These are phyloP conservation scores for Umbelopsis sp. DNA, from an alignment of 192 early-diverging fungal species.

Conservation along the genomic window DNA sequence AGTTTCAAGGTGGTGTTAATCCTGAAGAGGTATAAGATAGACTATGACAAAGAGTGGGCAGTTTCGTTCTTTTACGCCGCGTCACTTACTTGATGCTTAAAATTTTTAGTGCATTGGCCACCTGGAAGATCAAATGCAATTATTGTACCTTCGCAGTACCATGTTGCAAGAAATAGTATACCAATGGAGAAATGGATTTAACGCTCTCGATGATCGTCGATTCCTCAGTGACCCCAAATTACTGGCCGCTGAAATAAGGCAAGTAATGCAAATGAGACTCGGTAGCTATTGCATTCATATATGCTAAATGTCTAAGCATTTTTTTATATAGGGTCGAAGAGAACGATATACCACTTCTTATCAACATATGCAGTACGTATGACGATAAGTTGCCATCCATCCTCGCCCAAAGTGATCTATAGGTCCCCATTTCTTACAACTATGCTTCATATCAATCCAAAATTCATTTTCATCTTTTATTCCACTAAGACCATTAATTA, in stretches of 20 bases:
- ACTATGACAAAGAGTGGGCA: not conserved
- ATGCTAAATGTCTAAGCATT: not conserved
- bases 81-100: not conserved
- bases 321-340: slow-evolving; percentile 22
- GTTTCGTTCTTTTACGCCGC: not conserved
- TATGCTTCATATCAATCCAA: too few species aligned
- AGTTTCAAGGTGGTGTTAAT: slow-evolving; percentile 28
- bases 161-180: slow-evolving; percentile 27
- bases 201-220: not conserved
- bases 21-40: slow-evolving; percentile 47
- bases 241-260: slow-evolving; percentile 31
- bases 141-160: slow-evolving; percentile 40
- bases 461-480: too few species aligned
- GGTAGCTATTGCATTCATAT: not conserved
- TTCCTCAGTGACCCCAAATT: slow-evolving; percentile 10
- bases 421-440: not conserved
- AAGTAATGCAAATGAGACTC: not conserved
- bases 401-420: slow-evolving; percentile 4
- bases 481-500: too few species aligned
- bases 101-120: slow-evolving; percentile 43
- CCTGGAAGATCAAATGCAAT: slow-evolving; percentile 52
- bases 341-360: slow-evolving; percentile 36
- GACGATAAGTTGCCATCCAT: slow-evolving; percentile 23
- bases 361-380: slow-evolving; percentile 40
- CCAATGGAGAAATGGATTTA: slow-evolving; percentile 11